Evolutionary conservation across 495 filamentous ascomycete species (phyloP).

Genomic region (Aspergillus avenaceus): DNA sequence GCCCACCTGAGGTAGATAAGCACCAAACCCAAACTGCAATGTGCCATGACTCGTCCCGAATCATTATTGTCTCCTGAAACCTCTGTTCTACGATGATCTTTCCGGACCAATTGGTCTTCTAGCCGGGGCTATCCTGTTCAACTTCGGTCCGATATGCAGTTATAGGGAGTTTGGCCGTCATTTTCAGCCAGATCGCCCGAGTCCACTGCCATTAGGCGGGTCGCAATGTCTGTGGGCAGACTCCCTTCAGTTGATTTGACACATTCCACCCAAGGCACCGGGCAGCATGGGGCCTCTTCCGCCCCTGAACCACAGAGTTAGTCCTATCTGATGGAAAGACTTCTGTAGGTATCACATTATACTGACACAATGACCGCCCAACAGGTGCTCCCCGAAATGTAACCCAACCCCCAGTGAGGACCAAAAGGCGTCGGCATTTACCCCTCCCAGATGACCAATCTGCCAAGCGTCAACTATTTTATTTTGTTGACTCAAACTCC

Average conservation of each 20-base stretch:
- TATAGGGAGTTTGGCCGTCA: conserved; percentile 13
- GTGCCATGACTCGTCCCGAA: too few species aligned
- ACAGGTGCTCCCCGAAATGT: conserved; percentile 19
- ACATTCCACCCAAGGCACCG: conserved; percentile 5
- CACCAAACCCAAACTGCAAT: too few species aligned
- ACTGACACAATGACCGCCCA: not conserved
- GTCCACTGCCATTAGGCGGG: conserved; percentile 2
- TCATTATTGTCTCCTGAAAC: not conserved
- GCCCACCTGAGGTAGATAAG: conserved; percentile 5
- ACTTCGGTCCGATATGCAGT: conserved; percentile 20
- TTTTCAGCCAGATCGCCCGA: conserved; percentile 7
- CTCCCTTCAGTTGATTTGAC: conserved; percentile 13
- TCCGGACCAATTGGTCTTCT: conserved; percentile 9
- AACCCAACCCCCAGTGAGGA: conserved; percentile 12
- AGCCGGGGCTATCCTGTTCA: conserved; percentile 24
- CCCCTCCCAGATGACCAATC: conserved; percentile 16
- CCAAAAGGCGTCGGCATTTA: conserved; percentile 24
- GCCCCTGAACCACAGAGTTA: conserved; percentile 11
- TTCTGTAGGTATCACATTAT: not conserved
- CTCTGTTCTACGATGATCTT: conserved; percentile 20
- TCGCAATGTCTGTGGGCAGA: conserved; percentile 28
- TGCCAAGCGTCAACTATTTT: conserved; percentile 34
- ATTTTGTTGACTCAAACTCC: conserved; percentile 42
- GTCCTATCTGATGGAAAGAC: not conserved
- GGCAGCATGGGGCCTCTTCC: conserved; percentile 3